A percentile compares a stretch with the other conserved stretches of the same genome.
Conservation (phyloP, 2,329 filamentous ascomycete species). For the Aureobasidium sp. region DNA sequence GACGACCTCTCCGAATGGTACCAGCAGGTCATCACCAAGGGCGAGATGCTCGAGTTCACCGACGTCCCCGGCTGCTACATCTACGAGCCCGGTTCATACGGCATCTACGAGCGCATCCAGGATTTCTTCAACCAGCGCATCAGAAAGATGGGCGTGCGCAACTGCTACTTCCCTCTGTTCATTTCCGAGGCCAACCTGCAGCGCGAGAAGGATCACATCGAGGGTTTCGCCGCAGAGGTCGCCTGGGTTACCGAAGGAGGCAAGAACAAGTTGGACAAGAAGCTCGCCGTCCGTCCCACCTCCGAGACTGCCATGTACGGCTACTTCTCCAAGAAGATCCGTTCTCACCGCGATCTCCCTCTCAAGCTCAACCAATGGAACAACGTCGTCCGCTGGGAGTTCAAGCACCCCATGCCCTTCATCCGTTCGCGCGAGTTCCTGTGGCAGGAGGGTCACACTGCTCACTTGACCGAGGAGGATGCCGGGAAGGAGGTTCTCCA, state of each 20-base stretch:
- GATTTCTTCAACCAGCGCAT: slow-evolving; percentile 58
- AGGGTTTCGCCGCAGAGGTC: slow-evolving; percentile 93
- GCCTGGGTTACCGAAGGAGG: slow-evolving; percentile 88
- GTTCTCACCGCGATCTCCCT: slow-evolving; percentile 89
- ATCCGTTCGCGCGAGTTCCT: slow-evolving; percentile 89
- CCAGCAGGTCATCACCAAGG: slow-evolving; percentile 93
- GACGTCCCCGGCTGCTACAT: slow-evolving; percentile 98
- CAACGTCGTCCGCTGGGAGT: slow-evolving; percentile 91
- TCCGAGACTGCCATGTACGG: slow-evolving; percentile 84
- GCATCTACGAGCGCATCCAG: slow-evolving; percentile 63
- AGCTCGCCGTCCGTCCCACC: slow-evolving; percentile 62
- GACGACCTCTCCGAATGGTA: slow-evolving; percentile 94
- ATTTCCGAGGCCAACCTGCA: slow-evolving; percentile 82
- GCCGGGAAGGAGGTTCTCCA: slow-evolving; percentile 82
- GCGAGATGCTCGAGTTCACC: slow-evolving; percentile 97
- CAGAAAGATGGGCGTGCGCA: slow-evolving; percentile 85
- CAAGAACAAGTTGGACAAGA: slow-evolving; percentile 83
- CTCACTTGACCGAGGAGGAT: slow-evolving; percentile 75
- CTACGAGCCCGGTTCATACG: slow-evolving; percentile 63
- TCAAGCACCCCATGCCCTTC: slow-evolving; percentile 83
- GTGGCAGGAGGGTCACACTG: slow-evolving; percentile 96
- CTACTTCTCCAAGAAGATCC: slow-evolving; percentile 95
- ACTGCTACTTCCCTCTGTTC: slow-evolving; percentile 96
- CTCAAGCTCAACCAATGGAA: slow-evolving; percentile 98
- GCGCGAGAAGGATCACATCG: slow-evolving; percentile 89